A percentile compares a stretch with the other conserved stretches of the same genome.
These are phyloP conservation scores for Gaeumannomyces sp. DNA, from an alignment of 2,329 filamentous ascomycete species.

Conservation along the genomic window DNA sequence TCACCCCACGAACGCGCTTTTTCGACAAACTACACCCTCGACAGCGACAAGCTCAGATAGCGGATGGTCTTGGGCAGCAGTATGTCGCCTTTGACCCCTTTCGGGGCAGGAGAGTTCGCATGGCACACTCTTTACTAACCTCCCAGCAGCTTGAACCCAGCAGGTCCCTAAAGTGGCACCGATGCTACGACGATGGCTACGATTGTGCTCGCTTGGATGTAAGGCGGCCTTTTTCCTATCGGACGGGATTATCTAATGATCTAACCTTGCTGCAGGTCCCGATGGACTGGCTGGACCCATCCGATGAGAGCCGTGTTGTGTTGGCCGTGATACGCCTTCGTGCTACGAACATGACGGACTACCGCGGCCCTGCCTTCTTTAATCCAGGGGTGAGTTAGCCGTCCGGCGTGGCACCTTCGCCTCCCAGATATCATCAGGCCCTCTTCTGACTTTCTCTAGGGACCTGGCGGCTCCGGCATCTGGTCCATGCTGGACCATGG, in stretches of 20 bases:
- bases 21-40: too few relatives aligned
- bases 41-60: too few relatives aligned
- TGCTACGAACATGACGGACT: constrained; percentile 21
- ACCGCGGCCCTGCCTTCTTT: constrained; percentile 31
- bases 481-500: constrained; percentile 29
- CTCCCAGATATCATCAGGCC: background rate
- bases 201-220: constrained; percentile 32
- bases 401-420: background rate
- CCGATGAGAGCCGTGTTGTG: constrained; percentile 26
- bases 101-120: background rate
- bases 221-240: background rate
- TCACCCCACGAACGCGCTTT: too few relatives aligned
- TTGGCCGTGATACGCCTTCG: constrained; percentile 32
- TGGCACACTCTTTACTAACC: too few relatives aligned
- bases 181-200: constrained; percentile 27
- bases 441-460: constrained; percentile 20
- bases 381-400: constrained; percentile 28
- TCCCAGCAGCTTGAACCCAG: constrained; percentile 13
- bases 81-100: background rate
- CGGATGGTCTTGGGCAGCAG: background rate
- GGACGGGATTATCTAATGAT: too few relatives aligned
- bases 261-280: constrained; percentile 21
- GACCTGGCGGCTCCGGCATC: constrained; percentile 42
- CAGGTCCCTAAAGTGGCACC: constrained; percentile 26
- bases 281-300: constrained; percentile 33